Base-by-base conservation (phyloP, 306 rosid genomes). In the Casuarina glauca region DNA sequence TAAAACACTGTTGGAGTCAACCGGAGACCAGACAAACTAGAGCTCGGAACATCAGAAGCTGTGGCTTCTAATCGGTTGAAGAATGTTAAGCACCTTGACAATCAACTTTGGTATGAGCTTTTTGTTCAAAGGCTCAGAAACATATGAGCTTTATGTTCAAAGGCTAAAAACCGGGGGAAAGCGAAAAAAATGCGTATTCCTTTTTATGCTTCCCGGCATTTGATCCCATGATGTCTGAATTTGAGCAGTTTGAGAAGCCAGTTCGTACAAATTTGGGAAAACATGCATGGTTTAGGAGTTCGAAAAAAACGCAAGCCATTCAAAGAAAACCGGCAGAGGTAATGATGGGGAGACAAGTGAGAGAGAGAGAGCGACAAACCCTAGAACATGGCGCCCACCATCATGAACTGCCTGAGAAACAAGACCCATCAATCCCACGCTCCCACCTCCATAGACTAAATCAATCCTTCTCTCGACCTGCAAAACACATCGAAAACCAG, bases 321-420 rank as follows among this genome's bases (percentile, higher is more conserved):
- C 51, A 52, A 54, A 55, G 57, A 62, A 85, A 76, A 64, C 43
- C 35, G 70, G 36, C 53, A 20, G 20, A 41, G 13, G 44, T 53
- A 39, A 12, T 36, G 1, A 35, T 51, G 76, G 32, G 48, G 35
- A 50, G 61, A 62, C 35, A 76, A 79, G 70, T 60, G 81, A 71
- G 78, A 73, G 72, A 48, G 76, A 32, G 80, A 73, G 79, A 57
- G 81, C 70, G 42, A 87, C 87, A 84, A 83, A 96, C 99, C 99
- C 98, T 78, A 96, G 87, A 84, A 96, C 99, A 93, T 96, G 98
- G 72, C 98, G 99, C 75, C 99, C 99, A 74, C 99, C 99, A 96
- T 96, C 99, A 96, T 93, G 99, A 86, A 93, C 99, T 42, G 98
- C 99, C 93, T 91, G 98, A 84, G 99, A 96, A 91, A 96, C 94